These are phyloP conservation scores for Pholiota adiposa DNA, from an alignment of 1,284 basidiomycete species.

Conservation along the genomic window DNA sequence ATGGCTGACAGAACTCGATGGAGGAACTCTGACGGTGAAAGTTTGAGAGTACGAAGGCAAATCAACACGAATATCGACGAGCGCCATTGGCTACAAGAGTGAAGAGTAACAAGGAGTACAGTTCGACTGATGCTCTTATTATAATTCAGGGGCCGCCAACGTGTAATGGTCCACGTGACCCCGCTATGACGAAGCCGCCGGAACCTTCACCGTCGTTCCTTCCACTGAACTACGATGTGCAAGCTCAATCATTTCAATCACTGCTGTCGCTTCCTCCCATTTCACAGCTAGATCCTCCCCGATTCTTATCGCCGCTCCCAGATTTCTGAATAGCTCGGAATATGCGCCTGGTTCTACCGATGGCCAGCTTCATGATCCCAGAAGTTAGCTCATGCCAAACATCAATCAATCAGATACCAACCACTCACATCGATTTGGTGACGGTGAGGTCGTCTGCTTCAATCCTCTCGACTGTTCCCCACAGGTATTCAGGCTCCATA, in stretches of 20 bases:
- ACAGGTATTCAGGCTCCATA: slow-evolving; percentile 61
- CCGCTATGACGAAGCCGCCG: slow-evolving; percentile 15
- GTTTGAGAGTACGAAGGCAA: slow-evolving; percentile 74
- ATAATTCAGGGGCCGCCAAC: slow-evolving; percentile 16
- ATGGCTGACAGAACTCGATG: slow-evolving; percentile 55
- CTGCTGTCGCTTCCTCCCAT: slow-evolving; percentile 70
- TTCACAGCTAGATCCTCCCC: slow-evolving; percentile 61
- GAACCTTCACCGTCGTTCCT: slow-evolving; percentile 44
- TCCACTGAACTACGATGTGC: slow-evolving; percentile 67
- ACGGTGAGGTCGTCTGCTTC: slow-evolving; percentile 49
- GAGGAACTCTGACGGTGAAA: slow-evolving; percentile 58
- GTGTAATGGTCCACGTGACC: slow-evolving; percentile 30
- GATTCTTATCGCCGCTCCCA: slow-evolving; percentile 63
- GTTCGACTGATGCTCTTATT: neutral
- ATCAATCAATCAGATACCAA: neutral
- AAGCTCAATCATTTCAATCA: slow-evolving; percentile 77
- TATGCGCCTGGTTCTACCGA: slow-evolving; percentile 64
- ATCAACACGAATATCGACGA: slow-evolving; percentile 66
- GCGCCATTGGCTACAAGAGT: slow-evolving; percentile 34
- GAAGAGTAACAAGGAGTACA: slow-evolving; percentile 10
- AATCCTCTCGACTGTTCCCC: slow-evolving; percentile 64
- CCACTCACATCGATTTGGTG: slow-evolving; percentile 50
- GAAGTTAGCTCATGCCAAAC: too few species aligned
- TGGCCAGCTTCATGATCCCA: slow-evolving; percentile 56
- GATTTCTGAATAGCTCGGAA: slow-evolving; percentile 64